Base-by-base conservation (phyloP, 768 basidiomycete genomes). In the Asterophora parasitica region DNA sequence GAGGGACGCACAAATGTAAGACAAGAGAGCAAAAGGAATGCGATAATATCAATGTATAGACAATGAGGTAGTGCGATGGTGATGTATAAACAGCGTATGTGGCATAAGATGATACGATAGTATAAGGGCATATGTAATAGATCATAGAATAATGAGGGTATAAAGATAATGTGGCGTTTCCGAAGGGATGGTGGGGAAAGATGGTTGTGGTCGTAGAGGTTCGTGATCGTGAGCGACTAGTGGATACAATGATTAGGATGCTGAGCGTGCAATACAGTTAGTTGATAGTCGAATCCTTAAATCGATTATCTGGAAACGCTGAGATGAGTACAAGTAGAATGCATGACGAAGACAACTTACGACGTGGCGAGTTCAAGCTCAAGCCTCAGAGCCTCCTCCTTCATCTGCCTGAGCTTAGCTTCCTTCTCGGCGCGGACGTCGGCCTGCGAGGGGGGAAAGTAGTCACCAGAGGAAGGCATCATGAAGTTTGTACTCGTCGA, bases 321-420 rank as follows among this genome's bases (percentile, higher is more conserved):
- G 12, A n/a, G n/a, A 3, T 26, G 12, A 26, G 19, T 15, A 13
- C n/a, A 12, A 17, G 8, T 23, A 26, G n/a, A 12, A 8, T 31
- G 30, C 15, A 51, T 27, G 17, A 27, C 16, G 44, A 26, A 43
- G 33, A 32, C n/a, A 28, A 26, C 42, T 15, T 42, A 57, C 50
- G 32, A 58, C 31, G 50, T 33, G 40, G 55, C 46, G 16, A 72
- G 51, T 42, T 71, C 70, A 7, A 55, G 49, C 12, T 70, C 65
- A 37, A 72, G 58, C 50, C 48, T 60, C n/a, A 61, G 55, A 4
- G 66, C 57, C 6, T 56, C 65, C 31, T 70, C 65, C 49, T 67
- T 65, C 58, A 72, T 63, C 19, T 52, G 56, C 13, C 58, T 52
- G 20, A 67, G 56, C 46, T 64, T 58, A 28, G 64, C 61, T 30